A percentile compares a stretch with the other conserved stretches of the same genome.
phyloP scores from a whole-genome alignment of 495 filamentous ascomycete species.

The Massariosphaeria phaeospora region DNA sequence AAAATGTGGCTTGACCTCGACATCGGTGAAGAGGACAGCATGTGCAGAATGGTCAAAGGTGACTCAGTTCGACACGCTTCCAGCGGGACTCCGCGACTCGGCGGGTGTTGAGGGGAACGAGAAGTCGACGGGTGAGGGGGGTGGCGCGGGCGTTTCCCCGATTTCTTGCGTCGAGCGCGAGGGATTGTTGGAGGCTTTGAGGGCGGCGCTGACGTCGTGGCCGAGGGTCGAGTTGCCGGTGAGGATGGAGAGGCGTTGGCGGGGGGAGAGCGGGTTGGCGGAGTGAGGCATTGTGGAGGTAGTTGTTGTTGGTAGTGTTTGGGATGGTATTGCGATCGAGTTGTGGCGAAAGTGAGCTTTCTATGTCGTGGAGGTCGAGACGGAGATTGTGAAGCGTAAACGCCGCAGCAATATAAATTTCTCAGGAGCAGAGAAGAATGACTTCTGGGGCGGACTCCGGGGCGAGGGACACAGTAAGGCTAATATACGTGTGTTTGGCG shows the following conservation, averaged over 20 bases:
- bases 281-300: slow-evolving; percentile 20
- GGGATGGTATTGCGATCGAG: neutral
- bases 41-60: neutral
- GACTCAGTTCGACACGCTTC: slow-evolving; percentile 22
- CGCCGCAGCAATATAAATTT: slow-evolving; percentile 12
- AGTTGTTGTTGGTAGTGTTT: neutral
- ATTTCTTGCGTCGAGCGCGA: slow-evolving; percentile 21
- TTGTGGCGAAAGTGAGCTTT: slow-evolving; percentile 1
- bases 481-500: no score
- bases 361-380: neutral
- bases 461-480: neutral
- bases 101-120: slow-evolving; percentile 27
- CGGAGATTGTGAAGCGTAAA: neutral
- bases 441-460: slow-evolving; percentile 14
- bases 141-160: slow-evolving; percentile 33
- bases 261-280: slow-evolving; percentile 25
- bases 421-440: slow-evolving; percentile 18
- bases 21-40: neutral
- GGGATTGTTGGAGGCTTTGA: slow-evolving; percentile 32
- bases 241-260: slow-evolving; percentile 36
- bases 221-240: slow-evolving; percentile 34
- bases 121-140: slow-evolving; percentile 36
- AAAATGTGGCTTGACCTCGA: slow-evolving; percentile 2
- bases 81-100: slow-evolving; percentile 20
- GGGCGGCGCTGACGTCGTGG: slow-evolving; percentile 35